Conservation (phyloP, 371 early-diverging fungal genomes). For the Basidiobolus meristosporus region DNA sequence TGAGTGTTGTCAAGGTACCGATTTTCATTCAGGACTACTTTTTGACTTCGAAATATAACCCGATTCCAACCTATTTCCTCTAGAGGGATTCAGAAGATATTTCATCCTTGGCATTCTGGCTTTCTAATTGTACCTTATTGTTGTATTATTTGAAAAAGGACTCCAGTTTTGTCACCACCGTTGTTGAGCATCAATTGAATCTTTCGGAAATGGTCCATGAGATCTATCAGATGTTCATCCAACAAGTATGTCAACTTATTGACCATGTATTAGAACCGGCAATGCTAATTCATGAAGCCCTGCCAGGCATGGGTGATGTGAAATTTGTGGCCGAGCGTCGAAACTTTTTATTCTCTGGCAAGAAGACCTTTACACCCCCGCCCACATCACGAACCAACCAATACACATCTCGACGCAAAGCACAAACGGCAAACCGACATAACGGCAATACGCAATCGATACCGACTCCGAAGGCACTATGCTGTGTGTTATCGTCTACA, state of each 20-base stretch:
- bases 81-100: too few relatives aligned
- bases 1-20: slow-evolving; percentile 26
- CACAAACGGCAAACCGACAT: slow-evolving; percentile 1
- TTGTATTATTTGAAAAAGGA: slow-evolving; percentile 67
- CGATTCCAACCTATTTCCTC: too few relatives aligned
- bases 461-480: slow-evolving; percentile 39
- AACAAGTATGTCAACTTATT: slow-evolving; percentile 28
- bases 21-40: slow-evolving; percentile 9
- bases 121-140: slow-evolving; percentile 54
- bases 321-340: slow-evolving; percentile 37
- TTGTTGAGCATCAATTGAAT: slow-evolving; percentile 28
- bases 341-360: slow-evolving; percentile 9
- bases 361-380: slow-evolving; percentile 1
- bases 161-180: slow-evolving; percentile 29
- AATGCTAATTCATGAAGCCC: slow-evolving; percentile 48
- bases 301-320: slow-evolving; percentile 41
- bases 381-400: slow-evolving; percentile 4
- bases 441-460: too few relatives aligned
- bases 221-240: slow-evolving; percentile 30
- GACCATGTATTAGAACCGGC: slow-evolving; percentile 33
- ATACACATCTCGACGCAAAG: slow-evolving; percentile 2
- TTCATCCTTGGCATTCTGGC: slow-evolving; percentile 49
- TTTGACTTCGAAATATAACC: too few relatives aligned
- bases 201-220: slow-evolving; percentile 48
- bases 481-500: slow-evolving; percentile 34